Conservation (phyloP, 2,329 filamentous ascomycete species). For the Paraphoma chrysanthemicola region DNA sequence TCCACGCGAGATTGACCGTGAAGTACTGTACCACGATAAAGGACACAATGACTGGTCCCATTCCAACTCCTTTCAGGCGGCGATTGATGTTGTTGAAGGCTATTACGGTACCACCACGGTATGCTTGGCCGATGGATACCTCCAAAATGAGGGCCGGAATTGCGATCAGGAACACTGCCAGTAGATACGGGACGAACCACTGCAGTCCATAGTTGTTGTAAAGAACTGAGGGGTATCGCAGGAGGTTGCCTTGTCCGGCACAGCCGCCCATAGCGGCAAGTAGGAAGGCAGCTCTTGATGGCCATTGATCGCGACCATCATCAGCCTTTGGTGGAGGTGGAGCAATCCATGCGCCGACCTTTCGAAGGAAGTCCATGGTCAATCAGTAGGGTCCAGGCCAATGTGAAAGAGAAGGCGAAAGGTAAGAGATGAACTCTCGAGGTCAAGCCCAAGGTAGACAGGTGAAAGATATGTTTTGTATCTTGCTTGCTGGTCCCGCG, state of each 20-base stretch:
- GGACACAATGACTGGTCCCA: slow-evolving; percentile 59
- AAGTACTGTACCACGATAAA: slow-evolving; percentile 66
- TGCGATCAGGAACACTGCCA: slow-evolving; percentile 63
- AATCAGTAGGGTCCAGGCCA: neutral
- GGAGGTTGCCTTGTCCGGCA: slow-evolving; percentile 64
- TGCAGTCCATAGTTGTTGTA: slow-evolving; percentile 68
- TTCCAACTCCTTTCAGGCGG: slow-evolving; percentile 61
- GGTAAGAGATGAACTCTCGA: too few species aligned
- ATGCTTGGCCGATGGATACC: slow-evolving; percentile 60
- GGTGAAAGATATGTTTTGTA: slow-evolving; percentile 22
- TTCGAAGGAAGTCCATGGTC: slow-evolving; percentile 23
- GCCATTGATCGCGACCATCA: slow-evolving; percentile 62
- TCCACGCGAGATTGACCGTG: slow-evolving; percentile 64
- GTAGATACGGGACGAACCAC: slow-evolving; percentile 66
- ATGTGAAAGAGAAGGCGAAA: neutral
- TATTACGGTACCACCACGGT: slow-evolving; percentile 63
- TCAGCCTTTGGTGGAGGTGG: slow-evolving; percentile 44
- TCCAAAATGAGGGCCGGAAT: slow-evolving; percentile 65
- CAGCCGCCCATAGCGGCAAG: slow-evolving; percentile 66
- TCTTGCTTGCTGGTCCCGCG: slow-evolving; percentile 10
- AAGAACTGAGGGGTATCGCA: slow-evolving; percentile 64
- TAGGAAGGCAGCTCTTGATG: slow-evolving; percentile 62
- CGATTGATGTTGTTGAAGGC: slow-evolving; percentile 61
- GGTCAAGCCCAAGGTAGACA: neutral
- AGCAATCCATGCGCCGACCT: slow-evolving; percentile 39